Evolutionary conservation across 129 eudicot genomes (phyloP).

Genomic region (Glebionis coronaria): DNA sequence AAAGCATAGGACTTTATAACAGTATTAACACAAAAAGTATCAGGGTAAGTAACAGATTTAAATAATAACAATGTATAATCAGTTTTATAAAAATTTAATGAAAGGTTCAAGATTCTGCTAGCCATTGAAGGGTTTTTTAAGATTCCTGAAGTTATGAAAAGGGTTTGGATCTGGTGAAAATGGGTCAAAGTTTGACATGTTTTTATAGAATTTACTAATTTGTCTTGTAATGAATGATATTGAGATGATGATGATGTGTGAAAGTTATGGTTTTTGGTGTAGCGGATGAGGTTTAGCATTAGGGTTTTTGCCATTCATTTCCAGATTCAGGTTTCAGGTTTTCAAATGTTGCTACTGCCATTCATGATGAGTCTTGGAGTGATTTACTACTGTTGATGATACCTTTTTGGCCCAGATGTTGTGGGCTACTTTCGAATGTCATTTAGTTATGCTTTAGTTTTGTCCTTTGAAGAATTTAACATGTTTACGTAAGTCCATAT

Average conservation of each 20-base stretch:
- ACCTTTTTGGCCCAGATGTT: no score
- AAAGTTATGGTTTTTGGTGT: slow-evolving; percentile 21
- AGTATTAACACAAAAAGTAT: slow-evolving; percentile 60
- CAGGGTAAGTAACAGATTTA: slow-evolving; percentile 40
- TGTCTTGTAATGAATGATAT: not conserved
- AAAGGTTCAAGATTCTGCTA: slow-evolving; percentile 50
- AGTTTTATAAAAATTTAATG: slow-evolving; percentile 33
- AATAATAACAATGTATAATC: slow-evolving; percentile 48
- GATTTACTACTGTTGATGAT: no score
- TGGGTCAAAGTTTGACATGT: slow-evolving; percentile 36
- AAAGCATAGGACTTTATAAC: slow-evolving; percentile 55
- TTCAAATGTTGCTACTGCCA: slow-evolving; percentile 8
- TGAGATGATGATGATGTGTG: slow-evolving; percentile 9
- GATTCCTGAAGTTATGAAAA: slow-evolving; percentile 49
- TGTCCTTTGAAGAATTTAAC: no score
- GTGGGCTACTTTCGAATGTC: no score
- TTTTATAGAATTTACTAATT: slow-evolving; percentile 13
- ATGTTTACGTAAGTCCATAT: no score
- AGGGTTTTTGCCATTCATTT: slow-evolving; percentile 67
- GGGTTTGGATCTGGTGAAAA: slow-evolving; percentile 66
- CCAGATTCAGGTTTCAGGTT: slow-evolving; percentile 25
- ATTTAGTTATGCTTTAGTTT: no score
- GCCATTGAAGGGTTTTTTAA: slow-evolving; percentile 51
- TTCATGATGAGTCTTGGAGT: not conserved
- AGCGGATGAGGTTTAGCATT: slow-evolving; percentile 31